Evolutionary conservation across 2,329 filamentous ascomycete genomes (phyloP).

Genomic region (Dothideomycetes sp.): DNA sequence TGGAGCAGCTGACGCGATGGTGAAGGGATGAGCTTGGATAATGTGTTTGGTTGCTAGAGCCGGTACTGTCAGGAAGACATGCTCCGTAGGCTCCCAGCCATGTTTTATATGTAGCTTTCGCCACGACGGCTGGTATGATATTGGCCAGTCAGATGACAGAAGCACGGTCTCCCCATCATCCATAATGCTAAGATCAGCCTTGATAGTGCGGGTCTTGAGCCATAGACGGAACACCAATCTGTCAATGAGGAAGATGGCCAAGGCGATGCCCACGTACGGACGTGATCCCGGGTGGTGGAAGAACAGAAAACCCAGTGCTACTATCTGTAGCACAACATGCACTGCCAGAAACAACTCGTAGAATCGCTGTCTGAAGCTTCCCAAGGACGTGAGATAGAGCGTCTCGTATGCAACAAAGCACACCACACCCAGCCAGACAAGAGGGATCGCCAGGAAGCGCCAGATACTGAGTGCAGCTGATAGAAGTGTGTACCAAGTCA

Average conservation of each 20-base stretch:
- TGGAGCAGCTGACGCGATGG: slow-evolving; percentile 51
- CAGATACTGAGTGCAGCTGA: slow-evolving; percentile 34
- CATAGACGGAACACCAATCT: slow-evolving; percentile 45
- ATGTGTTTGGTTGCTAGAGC: slow-evolving; percentile 39
- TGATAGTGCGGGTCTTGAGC: slow-evolving; percentile 38
- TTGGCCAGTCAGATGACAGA: slow-evolving; percentile 34
- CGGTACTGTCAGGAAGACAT: slow-evolving; percentile 52
- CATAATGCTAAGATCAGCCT: slow-evolving; percentile 41
- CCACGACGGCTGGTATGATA: slow-evolving; percentile 11
- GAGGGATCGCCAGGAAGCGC: slow-evolving; percentile 37
- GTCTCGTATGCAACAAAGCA: slow-evolving; percentile 48
- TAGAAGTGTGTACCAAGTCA: slow-evolving; percentile 43
- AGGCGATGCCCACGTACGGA: slow-evolving; percentile 42
- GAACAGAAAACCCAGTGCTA: slow-evolving; percentile 45
- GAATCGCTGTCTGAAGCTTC: slow-evolving; percentile 47
- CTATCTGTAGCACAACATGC: slow-evolving; percentile 47
- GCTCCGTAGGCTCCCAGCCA: slow-evolving; percentile 52
- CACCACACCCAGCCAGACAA: slow-evolving; percentile 43
- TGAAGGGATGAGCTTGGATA: slow-evolving; percentile 56
- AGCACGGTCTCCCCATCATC: slow-evolving; percentile 47
- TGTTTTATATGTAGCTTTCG: slow-evolving; percentile 21
- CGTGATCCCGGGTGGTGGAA: slow-evolving; percentile 45
- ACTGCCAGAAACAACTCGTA: slow-evolving; percentile 53
- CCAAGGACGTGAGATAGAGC: slow-evolving; percentile 52
- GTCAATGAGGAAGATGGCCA: slow-evolving; percentile 48